These are phyloP conservation scores for Lodderomyces oxycetoniae DNA, from an alignment of 1,139 yeast species.

Conservation along the genomic window DNA sequence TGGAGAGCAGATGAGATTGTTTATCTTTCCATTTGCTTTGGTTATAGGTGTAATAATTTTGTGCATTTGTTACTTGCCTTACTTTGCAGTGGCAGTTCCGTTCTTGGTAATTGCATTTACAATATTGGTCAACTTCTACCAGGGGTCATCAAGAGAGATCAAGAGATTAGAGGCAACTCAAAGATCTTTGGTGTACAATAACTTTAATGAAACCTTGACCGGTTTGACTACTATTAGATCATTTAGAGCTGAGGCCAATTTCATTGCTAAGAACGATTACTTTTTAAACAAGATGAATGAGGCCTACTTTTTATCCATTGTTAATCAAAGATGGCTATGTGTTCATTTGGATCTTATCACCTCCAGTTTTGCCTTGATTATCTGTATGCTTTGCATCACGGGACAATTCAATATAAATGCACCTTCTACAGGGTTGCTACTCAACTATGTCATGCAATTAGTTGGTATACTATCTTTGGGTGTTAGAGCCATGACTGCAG, in stretches of 20 bases:
- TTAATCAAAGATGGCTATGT: conserved; percentile 44
- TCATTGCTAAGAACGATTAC: conserved; percentile 33
- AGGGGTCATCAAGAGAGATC: conserved; percentile 42
- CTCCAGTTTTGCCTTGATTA: conserved; percentile 34
- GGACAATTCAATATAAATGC: conserved; percentile 38
- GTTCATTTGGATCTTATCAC: conserved; percentile 39
- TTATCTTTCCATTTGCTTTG: conserved; percentile 36
- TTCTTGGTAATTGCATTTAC: conserved; percentile 29
- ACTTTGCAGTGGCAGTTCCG: conserved; percentile 45
- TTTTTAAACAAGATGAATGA: conserved; percentile 39
- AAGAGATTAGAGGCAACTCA: conserved; percentile 43
- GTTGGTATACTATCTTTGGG: conserved; percentile 41
- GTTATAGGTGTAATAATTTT: conserved; percentile 41
- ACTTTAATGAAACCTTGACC: conserved; percentile 42
- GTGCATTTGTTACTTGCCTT: conserved; percentile 42
- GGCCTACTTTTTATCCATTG: conserved; percentile 39
- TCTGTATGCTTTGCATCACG: conserved; percentile 39
- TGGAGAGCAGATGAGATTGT: conserved; percentile 42
- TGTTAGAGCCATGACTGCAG: conserved; percentile 42
- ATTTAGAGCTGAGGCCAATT: conserved; percentile 28
- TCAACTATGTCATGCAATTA: conserved; percentile 41
- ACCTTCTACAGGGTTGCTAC: conserved; percentile 41
- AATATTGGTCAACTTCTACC: conserved; percentile 37
- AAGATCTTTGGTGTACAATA: conserved; percentile 43
- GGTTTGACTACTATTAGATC: conserved; percentile 44